phyloP scores from a whole-genome alignment of 1,139 yeast genomes.

The Blastobotrys proliferans region DNA sequence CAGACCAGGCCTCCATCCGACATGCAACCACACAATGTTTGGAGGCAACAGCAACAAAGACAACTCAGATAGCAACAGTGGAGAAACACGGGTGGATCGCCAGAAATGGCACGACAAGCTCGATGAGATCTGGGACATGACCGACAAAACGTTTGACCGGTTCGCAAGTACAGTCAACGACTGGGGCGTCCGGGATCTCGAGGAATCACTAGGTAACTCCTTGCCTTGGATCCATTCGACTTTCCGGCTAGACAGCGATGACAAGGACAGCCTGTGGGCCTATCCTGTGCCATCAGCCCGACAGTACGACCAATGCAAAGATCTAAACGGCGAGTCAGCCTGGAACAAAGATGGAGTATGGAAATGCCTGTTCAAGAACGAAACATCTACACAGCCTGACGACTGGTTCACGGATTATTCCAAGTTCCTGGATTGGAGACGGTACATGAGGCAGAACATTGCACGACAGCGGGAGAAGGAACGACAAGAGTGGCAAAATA shows the following conservation, averaged over 20 bases:
- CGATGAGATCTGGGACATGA: slow-evolving; percentile 21
- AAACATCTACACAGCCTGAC: slow-evolving; percentile 15
- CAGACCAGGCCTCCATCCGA: background rate
- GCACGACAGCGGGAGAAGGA: slow-evolving; percentile 31
- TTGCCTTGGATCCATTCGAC: slow-evolving; percentile 15
- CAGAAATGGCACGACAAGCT: slow-evolving; percentile 15
- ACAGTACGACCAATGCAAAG: slow-evolving; percentile 59
- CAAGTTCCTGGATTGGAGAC: slow-evolving; percentile 64
- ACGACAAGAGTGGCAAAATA: slow-evolving; percentile 12
- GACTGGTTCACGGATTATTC: slow-evolving; percentile 59
- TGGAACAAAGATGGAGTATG: slow-evolving; percentile 81
- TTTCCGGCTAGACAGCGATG: slow-evolving; percentile 4
- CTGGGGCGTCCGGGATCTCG: slow-evolving; percentile 17
- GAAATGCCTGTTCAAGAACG: slow-evolving; percentile 78
- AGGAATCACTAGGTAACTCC: slow-evolving; percentile 13
- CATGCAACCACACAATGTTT: background rate
- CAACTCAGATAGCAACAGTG: slow-evolving; percentile 5
- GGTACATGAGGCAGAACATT: slow-evolving; percentile 47
- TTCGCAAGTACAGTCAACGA: slow-evolving; percentile 15
- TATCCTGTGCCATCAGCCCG: slow-evolving; percentile 59
- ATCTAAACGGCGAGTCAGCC: slow-evolving; percentile 60
- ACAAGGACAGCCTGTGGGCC: slow-evolving; percentile 35
- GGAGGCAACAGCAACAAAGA: slow-evolving; percentile 1
- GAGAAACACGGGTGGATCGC: slow-evolving; percentile 3
- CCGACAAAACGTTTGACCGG: slow-evolving; percentile 20